Conservation (phyloP, 2,329 filamentous ascomycete genomes). For the Calonectria pteridis region DNA sequence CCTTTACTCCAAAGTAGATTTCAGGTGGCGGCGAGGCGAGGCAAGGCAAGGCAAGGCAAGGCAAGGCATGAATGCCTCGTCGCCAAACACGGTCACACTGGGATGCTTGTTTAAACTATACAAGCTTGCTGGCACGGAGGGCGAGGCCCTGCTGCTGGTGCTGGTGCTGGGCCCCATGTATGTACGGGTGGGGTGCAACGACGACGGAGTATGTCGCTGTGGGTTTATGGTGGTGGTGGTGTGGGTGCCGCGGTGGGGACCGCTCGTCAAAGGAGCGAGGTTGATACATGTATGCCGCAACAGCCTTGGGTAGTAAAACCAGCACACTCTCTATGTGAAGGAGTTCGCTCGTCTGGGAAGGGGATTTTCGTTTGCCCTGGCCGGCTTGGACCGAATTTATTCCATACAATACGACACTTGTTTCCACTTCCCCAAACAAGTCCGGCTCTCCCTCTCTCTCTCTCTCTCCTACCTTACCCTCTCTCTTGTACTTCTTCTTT, state of each 20-base stretch:
- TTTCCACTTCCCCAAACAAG: background rate
- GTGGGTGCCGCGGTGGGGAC: background rate
- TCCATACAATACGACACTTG: slow-evolving; percentile 2
- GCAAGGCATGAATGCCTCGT: background rate
- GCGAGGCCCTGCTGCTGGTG: background rate
- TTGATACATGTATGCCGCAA: slow-evolving; percentile 4
- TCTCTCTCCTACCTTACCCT: too few species aligned
- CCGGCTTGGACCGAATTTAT: background rate
- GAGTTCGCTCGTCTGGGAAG: background rate
- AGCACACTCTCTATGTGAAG: background rate
- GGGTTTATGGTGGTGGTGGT: background rate
- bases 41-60: too few species aligned
- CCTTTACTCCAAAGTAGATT: background rate
- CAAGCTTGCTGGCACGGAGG: background rate
- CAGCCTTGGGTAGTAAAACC: background rate
- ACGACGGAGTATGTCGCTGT: background rate
- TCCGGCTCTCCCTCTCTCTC: background rate
- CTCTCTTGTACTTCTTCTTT: background rate
- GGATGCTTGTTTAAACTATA: slow-evolving; percentile 14
- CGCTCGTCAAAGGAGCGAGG: background rate
- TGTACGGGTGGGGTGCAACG: background rate
- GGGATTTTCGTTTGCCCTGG: background rate
- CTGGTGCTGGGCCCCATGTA: too few species aligned
- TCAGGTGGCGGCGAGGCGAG: background rate
- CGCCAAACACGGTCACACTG: background rate